Base-by-base conservation (phyloP, 1,284 basidiomycete genomes). In the Puccinia horiana region DNA sequence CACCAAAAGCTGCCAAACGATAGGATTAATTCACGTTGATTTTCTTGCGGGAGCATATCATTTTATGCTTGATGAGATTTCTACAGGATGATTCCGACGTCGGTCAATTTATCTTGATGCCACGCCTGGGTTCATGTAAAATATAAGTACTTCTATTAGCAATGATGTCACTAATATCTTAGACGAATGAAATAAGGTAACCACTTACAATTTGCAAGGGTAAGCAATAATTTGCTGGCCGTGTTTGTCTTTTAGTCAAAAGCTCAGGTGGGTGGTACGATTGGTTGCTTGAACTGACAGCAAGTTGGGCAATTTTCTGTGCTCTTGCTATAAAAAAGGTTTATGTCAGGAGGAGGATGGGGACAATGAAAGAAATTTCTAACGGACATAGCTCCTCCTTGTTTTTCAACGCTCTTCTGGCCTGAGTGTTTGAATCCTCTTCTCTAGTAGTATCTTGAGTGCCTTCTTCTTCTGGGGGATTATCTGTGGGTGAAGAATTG, bases 211-310 rank as follows among this genome's bases (percentile, higher is more conserved):
- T 67, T 67, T 67, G 37, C 63, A 67, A 40, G 63, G 63, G 40
- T 67, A 67, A 42, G 63, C 32, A 20, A 67, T 67, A 29, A 67
- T 67, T 29, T 23, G 26, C 40, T 23, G 37, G 2, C 63, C 63
- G 40, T 67, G 44, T 16, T 47, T 47, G 44, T 47, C 40, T 23
- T 37, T 67, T 67, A 35, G 32, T 40, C 40, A 16, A 20, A 67
- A 67, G 40, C 35, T 42, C 40, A n/a, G n/a, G n/a, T n/a, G n/a
- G n/a, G n/a, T 29, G 35, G 63, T 67, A 67, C 35, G 40, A 40
- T 20, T 37, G 35, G 18, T 67, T 40, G 63, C 63, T 67, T 23
- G 63, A 67, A 67, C 63, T 67, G 3, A 67, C 63, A n/a, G 63
- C 63, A 42, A 18, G 37, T 23, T 23, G 23, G 18, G 63, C 35